Evolutionary conservation across 805 yeast species (phyloP), one percentile per base, ranked within the genome.

Genomic region (Monosporozyma yasuniensis): DNA sequence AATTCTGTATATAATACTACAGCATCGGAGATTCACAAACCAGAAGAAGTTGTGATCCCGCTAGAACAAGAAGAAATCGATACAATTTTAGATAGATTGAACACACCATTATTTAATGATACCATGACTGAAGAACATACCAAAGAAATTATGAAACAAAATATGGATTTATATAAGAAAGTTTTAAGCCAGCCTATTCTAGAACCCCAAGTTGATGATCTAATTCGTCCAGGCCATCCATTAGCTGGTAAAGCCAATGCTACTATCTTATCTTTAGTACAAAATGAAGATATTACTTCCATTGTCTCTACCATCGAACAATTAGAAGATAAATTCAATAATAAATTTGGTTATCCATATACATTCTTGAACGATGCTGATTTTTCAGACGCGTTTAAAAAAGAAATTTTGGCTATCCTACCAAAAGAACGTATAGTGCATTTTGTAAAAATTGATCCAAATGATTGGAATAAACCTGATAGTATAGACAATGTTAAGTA

Each of bases 321-420:
- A 54, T 75, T 88, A 35, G 95, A 87, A 60, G 62, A 63, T 23
- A 73, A 69, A 1, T 87, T 87, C 70, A 87, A 87, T 61, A 53
- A 66, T 23, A 84, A 84, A 58, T 87, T 81, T 65, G 74, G 76
- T 46, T 87, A 87, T 61, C 95, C 96, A 0, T 87, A 87, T 69
- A 86, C 87, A 1, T 84, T 87, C 52, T 61, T 87, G 38, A 87
- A 87, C 60, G 95, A 88, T 59, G 71, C 69, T 49, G 80, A 80
- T 3, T 87, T 87, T 61, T 67, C 78, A 1, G 76, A 78, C 0
- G 63, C 63, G 23, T 87, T 87, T 70, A 83, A 72, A 60, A 55
- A 64, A 3, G 60, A 61, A 19, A 70, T 86, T 41, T 47, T 52
- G 37, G 59, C 62, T 11, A 61, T 66, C 6, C 75, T 80, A 0